Percentiles rank a stretch among this genome's conserved stretches.
Conservation (phyloP, 2,329 filamentous ascomycete genomes). For the Diaporthe aspalathi region DNA sequence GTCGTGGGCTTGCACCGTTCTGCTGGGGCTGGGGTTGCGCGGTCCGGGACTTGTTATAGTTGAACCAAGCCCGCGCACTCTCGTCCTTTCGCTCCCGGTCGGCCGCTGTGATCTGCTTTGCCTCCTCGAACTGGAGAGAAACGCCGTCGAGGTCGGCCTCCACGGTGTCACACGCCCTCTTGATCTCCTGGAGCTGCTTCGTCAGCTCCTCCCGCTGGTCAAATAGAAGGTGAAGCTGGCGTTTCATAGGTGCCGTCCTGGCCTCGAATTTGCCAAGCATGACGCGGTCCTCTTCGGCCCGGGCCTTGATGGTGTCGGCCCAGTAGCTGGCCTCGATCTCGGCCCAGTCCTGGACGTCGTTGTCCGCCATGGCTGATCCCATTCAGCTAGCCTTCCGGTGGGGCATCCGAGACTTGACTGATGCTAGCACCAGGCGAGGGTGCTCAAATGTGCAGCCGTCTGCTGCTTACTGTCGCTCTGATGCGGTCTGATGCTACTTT, state of each 20-base stretch:
- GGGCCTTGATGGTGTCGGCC: constrained; percentile 38
- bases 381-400: constrained; percentile 11
- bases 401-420: constrained; percentile 6
- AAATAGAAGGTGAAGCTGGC: constrained; percentile 50
- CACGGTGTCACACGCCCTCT: constrained; percentile 38
- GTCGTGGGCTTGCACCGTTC: constrained; percentile 18
- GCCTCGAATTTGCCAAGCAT: constrained; percentile 49
- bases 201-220: constrained; percentile 52
- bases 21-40: constrained; percentile 22
- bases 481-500: background rate
- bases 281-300: constrained; percentile 45
- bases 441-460: background rate
- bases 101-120: constrained; percentile 31
- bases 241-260: constrained; percentile 46
- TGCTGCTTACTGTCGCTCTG: background rate
- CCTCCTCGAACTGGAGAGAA: constrained; percentile 35
- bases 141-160: constrained; percentile 37
- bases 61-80: constrained; percentile 35
- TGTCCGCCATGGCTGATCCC: constrained; percentile 31
- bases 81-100: constrained; percentile 38
- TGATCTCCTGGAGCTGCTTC: constrained; percentile 51
- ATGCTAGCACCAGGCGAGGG: background rate
- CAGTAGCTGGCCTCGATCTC: constrained; percentile 52
- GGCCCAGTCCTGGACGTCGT: constrained; percentile 49
- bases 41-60: constrained; percentile 30